Evolutionary conservation across 2,329 filamentous ascomycete genomes (phyloP).

Genomic region (Sarocladium oryzae): DNA sequence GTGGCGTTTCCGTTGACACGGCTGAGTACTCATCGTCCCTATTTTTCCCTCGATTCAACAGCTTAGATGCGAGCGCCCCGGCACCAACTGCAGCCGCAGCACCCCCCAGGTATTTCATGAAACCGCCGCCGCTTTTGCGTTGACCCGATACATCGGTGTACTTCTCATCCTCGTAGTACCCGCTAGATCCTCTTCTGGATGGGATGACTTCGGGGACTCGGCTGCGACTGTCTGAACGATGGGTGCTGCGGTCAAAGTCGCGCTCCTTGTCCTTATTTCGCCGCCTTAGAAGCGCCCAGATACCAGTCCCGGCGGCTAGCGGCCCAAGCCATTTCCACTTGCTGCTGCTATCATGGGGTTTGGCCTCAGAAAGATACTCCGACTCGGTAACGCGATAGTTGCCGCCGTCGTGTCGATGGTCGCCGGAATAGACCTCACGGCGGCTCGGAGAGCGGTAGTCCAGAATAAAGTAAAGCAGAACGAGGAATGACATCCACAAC

Average conservation of each 20-base stretch:
- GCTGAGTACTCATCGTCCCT: slow-evolving; percentile 57
- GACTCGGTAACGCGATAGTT: slow-evolving; percentile 30
- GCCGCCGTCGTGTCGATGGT: slow-evolving; percentile 25
- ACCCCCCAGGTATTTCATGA: slow-evolving; percentile 54
- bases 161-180: slow-evolving; percentile 60
- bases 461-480: slow-evolving; percentile 73
- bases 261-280: slow-evolving; percentile 35
- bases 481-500: slow-evolving; percentile 65
- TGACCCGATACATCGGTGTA: slow-evolving; percentile 39
- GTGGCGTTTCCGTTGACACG: slow-evolving; percentile 55
- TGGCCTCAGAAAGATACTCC: slow-evolving; percentile 30
- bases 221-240: slow-evolving; percentile 27
- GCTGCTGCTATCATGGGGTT: slow-evolving; percentile 23
- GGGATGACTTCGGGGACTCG: slow-evolving; percentile 43
- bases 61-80: slow-evolving; percentile 52
- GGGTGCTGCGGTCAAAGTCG: slow-evolving; percentile 34
- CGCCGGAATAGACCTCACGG: slow-evolving; percentile 45
- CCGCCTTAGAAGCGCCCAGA: slow-evolving; percentile 39
- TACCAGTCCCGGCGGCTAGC: slow-evolving; percentile 44
- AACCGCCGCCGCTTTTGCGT: slow-evolving; percentile 42
- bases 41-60: slow-evolving; percentile 48
- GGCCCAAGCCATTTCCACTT: slow-evolving; percentile 43
- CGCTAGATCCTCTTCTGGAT: slow-evolving; percentile 47
- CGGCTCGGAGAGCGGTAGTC: slow-evolving; percentile 60
- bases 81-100: slow-evolving; percentile 57